phyloP scores from a whole-genome alignment of 345 rosid species.

The Trapa bicornis region DNA sequence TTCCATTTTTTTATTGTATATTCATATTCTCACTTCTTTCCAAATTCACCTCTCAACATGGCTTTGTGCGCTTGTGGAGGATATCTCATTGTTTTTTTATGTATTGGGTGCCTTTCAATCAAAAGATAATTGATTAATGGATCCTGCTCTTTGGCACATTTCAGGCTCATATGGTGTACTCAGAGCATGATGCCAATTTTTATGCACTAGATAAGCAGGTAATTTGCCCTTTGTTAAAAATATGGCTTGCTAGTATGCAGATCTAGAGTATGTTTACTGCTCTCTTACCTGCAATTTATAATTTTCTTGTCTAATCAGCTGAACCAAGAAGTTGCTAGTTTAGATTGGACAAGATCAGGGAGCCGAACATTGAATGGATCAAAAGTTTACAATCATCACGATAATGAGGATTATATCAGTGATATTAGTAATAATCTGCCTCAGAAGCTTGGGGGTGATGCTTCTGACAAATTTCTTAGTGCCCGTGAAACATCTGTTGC shows the following conservation, averaged over 20 bases:
- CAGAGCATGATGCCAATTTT: constrained; percentile 85
- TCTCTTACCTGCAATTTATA: not conserved
- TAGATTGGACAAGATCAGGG: constrained; percentile 88
- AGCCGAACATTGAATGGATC: constrained; percentile 51
- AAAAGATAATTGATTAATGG: not conserved
- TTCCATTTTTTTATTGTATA: not conserved
- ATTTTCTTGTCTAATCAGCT: constrained; percentile 31
- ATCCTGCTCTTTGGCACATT: constrained; percentile 12
- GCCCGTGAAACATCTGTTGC: constrained; percentile 72
- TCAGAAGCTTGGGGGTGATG: constrained; percentile 69
- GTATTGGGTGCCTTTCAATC: not conserved
- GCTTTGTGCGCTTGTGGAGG: not conserved
- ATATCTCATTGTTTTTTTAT: not conserved
- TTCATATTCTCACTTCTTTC: not conserved
- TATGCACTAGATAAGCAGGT: constrained; percentile 81
- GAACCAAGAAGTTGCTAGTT: constrained; percentile 65
- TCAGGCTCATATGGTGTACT: constrained; percentile 90
- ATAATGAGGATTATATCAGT: constrained; percentile 25
- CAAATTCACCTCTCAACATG: not conserved
- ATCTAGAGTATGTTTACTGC: constrained; percentile 3
- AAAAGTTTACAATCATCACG: constrained; percentile 17
- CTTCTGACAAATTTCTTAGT: constrained; percentile 31
- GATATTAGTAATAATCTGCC: constrained; percentile 15
- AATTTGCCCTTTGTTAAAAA: constrained; percentile 2
- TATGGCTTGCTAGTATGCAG: constrained; percentile 1